phyloP scores from a whole-genome alignment of 1,284 basidiomycete species.

The Ceratobasidium sp. region DNA sequence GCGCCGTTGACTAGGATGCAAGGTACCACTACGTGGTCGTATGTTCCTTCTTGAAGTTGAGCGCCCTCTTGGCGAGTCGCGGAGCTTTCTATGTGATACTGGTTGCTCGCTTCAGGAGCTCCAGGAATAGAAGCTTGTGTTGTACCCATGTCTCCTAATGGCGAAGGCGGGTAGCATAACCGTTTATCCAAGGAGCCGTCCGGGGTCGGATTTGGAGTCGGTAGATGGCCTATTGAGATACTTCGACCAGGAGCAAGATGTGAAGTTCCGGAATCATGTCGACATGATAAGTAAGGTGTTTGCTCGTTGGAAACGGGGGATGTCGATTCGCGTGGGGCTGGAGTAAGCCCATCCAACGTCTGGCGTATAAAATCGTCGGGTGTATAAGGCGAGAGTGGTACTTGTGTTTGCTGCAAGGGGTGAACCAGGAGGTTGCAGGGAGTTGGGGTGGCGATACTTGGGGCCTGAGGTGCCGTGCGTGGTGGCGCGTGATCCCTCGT shows the following conservation, averaged over 20 bases:
- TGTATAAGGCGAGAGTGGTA: neutral
- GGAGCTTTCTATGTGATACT: neutral
- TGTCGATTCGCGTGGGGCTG: neutral
- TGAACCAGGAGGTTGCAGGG: neutral
- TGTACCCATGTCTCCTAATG: neutral
- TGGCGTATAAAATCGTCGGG: neutral
- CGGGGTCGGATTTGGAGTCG: neutral
- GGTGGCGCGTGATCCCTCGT: neutral
- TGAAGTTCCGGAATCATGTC: no score
- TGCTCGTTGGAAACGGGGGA: neutral
- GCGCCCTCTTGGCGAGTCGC: neutral
- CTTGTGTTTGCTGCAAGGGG: neutral
- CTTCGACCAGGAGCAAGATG: neutral
- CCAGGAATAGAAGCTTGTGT: neutral
- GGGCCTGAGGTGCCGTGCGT: neutral
- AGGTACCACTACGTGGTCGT: neutral
- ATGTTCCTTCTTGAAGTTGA: neutral
- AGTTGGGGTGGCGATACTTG: neutral
- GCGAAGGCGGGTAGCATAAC: neutral
- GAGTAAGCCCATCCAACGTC: neutral
- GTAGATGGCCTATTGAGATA: neutral
- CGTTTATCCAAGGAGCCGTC: neutral
- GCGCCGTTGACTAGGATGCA: neutral
- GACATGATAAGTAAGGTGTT: neutral
- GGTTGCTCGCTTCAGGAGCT: neutral